Percentiles rank a stretch among this genome's conserved stretches.
Evolutionary conservation across 176 grass and related monocot species (phyloP).

Genomic region (Carex scoparia): DNA sequence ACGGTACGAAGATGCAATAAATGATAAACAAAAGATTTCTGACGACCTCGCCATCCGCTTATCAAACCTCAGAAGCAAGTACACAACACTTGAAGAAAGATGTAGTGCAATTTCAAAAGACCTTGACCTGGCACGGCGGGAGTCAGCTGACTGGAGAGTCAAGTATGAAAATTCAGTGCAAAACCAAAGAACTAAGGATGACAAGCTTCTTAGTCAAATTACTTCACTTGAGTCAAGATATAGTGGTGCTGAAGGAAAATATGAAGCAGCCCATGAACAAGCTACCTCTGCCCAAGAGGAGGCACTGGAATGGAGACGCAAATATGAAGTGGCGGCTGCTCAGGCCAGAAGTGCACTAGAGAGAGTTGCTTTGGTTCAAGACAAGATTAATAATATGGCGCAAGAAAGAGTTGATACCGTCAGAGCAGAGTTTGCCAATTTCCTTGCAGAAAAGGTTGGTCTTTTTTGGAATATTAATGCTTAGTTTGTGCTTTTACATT

Average conservation of each 20-base stretch:
- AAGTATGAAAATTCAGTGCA: constrained; percentile 47
- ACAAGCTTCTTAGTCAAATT: constrained; percentile 33
- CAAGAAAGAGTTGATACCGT: constrained; percentile 66
- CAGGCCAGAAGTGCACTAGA: constrained; percentile 71
- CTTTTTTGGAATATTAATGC: background rate
- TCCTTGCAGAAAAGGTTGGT: constrained; percentile 59
- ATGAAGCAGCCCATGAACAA: constrained; percentile 57
- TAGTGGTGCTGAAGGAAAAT: constrained; percentile 48
- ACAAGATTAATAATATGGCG: constrained; percentile 56
- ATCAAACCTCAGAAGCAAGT: constrained; percentile 59
- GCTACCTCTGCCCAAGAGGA: constrained; percentile 53
- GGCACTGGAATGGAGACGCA: constrained; percentile 65
- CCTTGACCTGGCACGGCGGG: constrained; percentile 44
- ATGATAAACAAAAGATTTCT: constrained; percentile 59
- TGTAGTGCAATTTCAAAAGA: constrained; percentile 50
- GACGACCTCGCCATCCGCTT: constrained; percentile 49
- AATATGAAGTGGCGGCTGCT: constrained; percentile 56
- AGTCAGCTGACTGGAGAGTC: constrained; percentile 56
- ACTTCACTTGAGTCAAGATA: constrained; percentile 43
- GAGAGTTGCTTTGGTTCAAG: constrained; percentile 54
- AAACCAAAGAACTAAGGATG: constrained; percentile 39
- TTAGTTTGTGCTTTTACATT: background rate
- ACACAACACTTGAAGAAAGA: constrained; percentile 60
- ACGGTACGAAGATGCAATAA: constrained; percentile 48
- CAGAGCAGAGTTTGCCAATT: constrained; percentile 49